Conservation (phyloP, 441 rosid species). For the Gossypium gossypioides region DNA sequence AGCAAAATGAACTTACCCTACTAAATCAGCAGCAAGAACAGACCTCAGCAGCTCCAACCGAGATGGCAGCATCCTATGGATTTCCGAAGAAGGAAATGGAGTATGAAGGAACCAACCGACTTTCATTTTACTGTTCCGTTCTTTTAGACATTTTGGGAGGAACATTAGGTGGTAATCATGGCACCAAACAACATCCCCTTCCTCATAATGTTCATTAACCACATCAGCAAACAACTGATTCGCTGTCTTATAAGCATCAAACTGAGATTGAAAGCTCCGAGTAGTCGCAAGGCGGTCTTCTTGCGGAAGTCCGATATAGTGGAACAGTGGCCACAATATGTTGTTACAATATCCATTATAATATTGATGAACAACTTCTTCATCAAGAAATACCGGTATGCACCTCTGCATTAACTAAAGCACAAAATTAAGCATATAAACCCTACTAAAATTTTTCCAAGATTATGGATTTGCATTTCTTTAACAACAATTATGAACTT, state of each 20-base stretch:
- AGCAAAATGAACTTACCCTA: conserved; percentile 40
- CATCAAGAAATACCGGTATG: conserved; percentile 72
- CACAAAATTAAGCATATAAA: background rate
- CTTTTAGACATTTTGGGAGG: conserved; percentile 65
- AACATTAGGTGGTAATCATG: conserved; percentile 83
- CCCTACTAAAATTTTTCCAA: background rate
- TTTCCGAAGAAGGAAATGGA: conserved; percentile 77
- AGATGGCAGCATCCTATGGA: conserved; percentile 67
- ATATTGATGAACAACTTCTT: conserved; percentile 59
- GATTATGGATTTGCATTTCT: background rate
- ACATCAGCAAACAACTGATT: conserved; percentile 78
- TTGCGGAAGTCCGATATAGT: conserved; percentile 69
- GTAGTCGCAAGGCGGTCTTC: conserved; percentile 79
- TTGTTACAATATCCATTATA: conserved; percentile 79
- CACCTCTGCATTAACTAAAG: conserved; percentile 42
- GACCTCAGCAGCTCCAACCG: conserved; percentile 58
- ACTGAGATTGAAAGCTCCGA: conserved; percentile 67
- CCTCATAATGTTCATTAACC: conserved; percentile 48
- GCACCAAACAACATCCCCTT: conserved; percentile 81
- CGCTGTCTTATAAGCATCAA: conserved; percentile 68
- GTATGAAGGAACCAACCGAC: conserved; percentile 88
- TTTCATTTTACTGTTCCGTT: conserved; percentile 48
- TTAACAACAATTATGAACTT: conserved; percentile 7
- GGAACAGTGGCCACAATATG: conserved; percentile 73
- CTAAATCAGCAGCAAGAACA: conserved; percentile 74